These are phyloP conservation scores for Saccharomyces mikatae DNA, from an alignment of 805 yeast species.

Conservation along the genomic window DNA sequence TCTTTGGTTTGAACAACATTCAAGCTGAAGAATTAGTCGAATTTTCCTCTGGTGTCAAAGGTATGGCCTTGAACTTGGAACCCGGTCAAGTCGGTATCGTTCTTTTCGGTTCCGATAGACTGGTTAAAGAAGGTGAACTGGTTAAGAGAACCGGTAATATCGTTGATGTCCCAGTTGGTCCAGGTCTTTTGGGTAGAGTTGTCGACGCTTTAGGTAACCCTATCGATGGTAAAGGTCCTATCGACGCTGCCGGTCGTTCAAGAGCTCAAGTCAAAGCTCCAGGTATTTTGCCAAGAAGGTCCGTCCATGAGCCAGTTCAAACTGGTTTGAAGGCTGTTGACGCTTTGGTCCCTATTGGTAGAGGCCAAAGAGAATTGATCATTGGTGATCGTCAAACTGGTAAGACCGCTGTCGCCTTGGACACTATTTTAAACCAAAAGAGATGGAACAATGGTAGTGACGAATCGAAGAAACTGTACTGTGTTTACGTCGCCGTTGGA, in stretches of 20 bases:
- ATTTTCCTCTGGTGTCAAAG: conserved; percentile 98
- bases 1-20: conserved; percentile 97
- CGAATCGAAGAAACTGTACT: conserved; percentile 96
- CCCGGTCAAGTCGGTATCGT: conserved; percentile 99
- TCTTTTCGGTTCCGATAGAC: conserved; percentile 97
- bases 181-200: conserved; percentile 96
- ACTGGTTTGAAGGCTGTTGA: conserved; percentile 99
- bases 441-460: conserved; percentile 94
- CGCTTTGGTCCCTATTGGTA: conserved; percentile 98
- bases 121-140: conserved; percentile 98
- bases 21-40: conserved; percentile 99
- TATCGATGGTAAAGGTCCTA: conserved; percentile 99
- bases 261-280: conserved; percentile 99
- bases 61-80: conserved; percentile 99
- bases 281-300: conserved; percentile 98
- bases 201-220: conserved; percentile 99
- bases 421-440: conserved; percentile 97
- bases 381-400: conserved; percentile 99
- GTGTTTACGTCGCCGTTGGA: conserved; percentile 99
- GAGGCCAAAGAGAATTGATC: conserved; percentile 99
- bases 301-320: conserved; percentile 99
- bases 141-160: conserved; percentile 99
- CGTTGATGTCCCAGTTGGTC: conserved; percentile 99
- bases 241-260: conserved; percentile 71
- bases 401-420: conserved; percentile 98